Evolutionary conservation across 1,284 basidiomycete genomes (phyloP).

Genomic region (Puccinia horiana): DNA sequence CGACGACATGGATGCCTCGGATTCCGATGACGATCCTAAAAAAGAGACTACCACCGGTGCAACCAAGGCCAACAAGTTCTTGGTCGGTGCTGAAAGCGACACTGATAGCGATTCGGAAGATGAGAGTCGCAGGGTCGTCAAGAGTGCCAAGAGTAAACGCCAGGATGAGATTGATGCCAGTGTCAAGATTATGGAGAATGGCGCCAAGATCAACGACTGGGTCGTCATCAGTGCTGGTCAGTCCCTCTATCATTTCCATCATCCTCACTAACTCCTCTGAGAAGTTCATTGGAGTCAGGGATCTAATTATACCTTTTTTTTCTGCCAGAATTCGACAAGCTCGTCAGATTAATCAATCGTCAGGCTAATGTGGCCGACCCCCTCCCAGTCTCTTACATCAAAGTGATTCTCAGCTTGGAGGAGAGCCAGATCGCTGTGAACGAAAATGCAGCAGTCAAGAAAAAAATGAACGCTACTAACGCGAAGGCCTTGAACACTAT

Average conservation of each 20-base stretch:
- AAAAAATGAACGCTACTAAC: conserved; percentile 95
- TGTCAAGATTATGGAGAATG: conserved; percentile 89
- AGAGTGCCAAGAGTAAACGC: conserved; percentile 83
- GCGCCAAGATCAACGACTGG: conserved; percentile 96
- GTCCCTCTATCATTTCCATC: conserved; percentile 45
- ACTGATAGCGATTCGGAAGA: conserved; percentile 72
- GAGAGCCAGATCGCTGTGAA: conserved; percentile 72
- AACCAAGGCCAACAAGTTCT: conserved; percentile 61
- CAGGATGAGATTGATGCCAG: conserved; percentile 84
- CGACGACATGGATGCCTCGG: conserved; percentile 59
- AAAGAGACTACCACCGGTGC: conserved; percentile 57
- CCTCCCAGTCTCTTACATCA: conserved; percentile 83
- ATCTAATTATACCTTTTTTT: not conserved
- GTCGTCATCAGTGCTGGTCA: conserved; percentile 81
- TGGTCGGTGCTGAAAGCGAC: conserved; percentile 62
- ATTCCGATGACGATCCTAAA: conserved; percentile 60
- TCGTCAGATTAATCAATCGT: conserved; percentile 82
- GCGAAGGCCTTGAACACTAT: conserved; percentile 91
- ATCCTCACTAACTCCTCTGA: conserved; percentile 33
- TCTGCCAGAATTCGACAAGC: conserved; percentile 86
- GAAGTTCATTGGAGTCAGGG: not conserved
- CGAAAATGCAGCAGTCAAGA: conserved; percentile 79
- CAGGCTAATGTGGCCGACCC: conserved; percentile 75
- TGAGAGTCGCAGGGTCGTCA: conserved; percentile 71
- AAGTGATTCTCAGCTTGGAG: conserved; percentile 76